Evolutionary conservation across 2,329 filamentous ascomycete genomes (phyloP), one percentile per base, ranked within the genome.

Genomic region (Trichoderma aggressivum): DNA sequence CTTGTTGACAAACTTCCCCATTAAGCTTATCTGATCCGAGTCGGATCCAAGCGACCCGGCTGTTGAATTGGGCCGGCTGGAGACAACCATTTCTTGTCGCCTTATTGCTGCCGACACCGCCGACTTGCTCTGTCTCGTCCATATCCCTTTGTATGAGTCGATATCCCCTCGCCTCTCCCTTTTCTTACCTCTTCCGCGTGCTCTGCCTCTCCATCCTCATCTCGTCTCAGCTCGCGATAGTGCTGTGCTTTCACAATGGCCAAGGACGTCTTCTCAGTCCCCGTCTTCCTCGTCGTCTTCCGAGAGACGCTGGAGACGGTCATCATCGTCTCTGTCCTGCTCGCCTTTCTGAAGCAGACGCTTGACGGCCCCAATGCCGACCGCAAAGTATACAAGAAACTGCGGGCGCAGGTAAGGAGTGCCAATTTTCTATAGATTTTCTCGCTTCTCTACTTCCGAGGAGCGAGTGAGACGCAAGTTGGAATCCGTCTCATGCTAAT

Each of bases 261-360:
- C 79, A 85, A 87, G 72, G 88, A 91, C 79, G 89, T 94, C 71
- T 94, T 94, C 80, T 88, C 91, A 73, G 89, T 94, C 26, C 92
- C 91, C 74, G 89, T 97, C 70, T 97, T 97, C 84, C 94, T 97
- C 84, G 92, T 97, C 80, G 90, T 93, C 82, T 96, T 97, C 80
- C 90, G 94, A 78, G 94, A 97, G 83, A 89, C 90, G 55, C 84
- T 97, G 61, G 94, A 97, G 84, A 92, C 91, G 1, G 90, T 88
- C 77, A 94, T 97, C 78, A 92, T 97, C 76, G 89, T 97, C 73
- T 95, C 94, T 0, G 91, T 97, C n/a, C 85, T 97, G 39, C 87
- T 97, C 53, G 89, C 93, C 26, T 97, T 96, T 79, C 83, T 97
- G 71, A 96, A 95, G 80, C 92, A 96, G 80, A 92, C 91, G 3